Evolutionary conservation across 768 basidiomycete genomes (phyloP).

Genomic region (Cystobasidium tubakii): DNA sequence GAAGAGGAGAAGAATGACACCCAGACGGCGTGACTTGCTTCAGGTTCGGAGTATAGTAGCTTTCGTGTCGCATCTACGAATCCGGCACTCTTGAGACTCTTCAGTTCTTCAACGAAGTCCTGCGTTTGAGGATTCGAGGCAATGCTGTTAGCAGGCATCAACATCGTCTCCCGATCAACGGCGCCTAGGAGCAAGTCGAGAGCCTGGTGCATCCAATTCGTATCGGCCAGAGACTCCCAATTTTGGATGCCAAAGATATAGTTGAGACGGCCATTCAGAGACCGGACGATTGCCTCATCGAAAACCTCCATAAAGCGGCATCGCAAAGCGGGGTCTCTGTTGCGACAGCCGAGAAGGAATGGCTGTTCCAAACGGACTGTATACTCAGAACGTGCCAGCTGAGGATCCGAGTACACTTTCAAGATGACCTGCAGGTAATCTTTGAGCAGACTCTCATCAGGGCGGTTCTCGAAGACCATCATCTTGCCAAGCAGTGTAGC

Average conservation of each 20-base stretch:
- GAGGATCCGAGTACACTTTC: constrained; percentile 85
- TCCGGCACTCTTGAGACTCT: constrained; percentile 49
- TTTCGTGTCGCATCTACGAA: constrained; percentile 73
- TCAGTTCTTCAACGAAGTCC: constrained; percentile 37
- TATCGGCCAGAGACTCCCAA: constrained; percentile 86
- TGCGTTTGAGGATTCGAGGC: constrained; percentile 47
- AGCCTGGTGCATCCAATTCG: constrained; percentile 90
- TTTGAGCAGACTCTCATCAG: constrained; percentile 70
- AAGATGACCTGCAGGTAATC: constrained; percentile 82
- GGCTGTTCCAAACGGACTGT: constrained; percentile 87
- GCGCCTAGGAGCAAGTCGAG: constrained; percentile 80
- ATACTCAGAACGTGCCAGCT: constrained; percentile 79
- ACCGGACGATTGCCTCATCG: constrained; percentile 78
- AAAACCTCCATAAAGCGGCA: constrained; percentile 82
- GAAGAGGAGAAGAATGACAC: constrained; percentile 73
- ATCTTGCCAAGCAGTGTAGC: constrained; percentile 81
- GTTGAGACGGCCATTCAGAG: constrained; percentile 70
- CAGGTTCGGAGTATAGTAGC: constrained; percentile 70
- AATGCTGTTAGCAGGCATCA: constrained; percentile 47
- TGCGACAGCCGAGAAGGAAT: constrained; percentile 84
- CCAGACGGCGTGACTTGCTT: constrained; percentile 77
- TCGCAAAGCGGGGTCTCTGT: constrained; percentile 69
- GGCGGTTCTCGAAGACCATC: constrained; percentile 60
- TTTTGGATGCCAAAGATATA: constrained; percentile 88
- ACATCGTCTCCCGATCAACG: constrained; percentile 50